A percentile compares a stretch with the other conserved stretches of the same genome.
Evolutionary conservation across 75 land plant species (phyloP).

Genomic region (Isoetes taiwanensis): DNA sequence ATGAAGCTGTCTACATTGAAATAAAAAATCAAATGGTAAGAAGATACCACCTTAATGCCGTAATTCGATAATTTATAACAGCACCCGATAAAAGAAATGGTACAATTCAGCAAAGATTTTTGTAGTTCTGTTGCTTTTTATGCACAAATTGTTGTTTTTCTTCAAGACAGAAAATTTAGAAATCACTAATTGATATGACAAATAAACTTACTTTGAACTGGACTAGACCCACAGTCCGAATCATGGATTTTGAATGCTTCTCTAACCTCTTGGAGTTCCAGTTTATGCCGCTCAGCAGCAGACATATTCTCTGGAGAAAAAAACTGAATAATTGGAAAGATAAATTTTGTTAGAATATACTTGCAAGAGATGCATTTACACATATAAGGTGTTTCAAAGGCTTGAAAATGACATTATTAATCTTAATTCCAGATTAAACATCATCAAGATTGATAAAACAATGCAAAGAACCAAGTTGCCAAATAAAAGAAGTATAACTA

Average conservation of each 20-base stretch:
- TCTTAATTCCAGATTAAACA: no score
- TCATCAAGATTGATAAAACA: no score
- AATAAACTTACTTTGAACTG: conserved; percentile 63
- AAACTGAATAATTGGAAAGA: conserved; percentile 38
- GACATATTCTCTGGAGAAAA: conserved; percentile 76
- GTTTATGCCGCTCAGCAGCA: conserved; percentile 62
- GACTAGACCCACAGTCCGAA: conserved; percentile 84
- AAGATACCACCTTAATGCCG: neutral
- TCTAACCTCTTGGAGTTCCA: conserved; percentile 61
- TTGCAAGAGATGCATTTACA: no score
- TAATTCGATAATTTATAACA: neutral
- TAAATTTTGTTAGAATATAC: no score
- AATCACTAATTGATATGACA: neutral
- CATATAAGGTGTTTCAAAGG: no score
- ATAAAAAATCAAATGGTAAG: neutral
- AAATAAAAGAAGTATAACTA: no score
- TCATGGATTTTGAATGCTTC: conserved; percentile 83
- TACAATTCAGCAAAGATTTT: neutral
- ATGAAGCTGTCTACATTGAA: neutral
- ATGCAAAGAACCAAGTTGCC: no score
- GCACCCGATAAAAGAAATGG: neutral
- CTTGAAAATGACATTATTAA: no score
- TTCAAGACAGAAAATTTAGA: neutral
- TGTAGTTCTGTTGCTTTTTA: neutral
- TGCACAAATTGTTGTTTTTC: neutral